phyloP scores from a whole-genome alignment of 805 yeast species.

The Schwanniomyces polymorphus region DNA sequence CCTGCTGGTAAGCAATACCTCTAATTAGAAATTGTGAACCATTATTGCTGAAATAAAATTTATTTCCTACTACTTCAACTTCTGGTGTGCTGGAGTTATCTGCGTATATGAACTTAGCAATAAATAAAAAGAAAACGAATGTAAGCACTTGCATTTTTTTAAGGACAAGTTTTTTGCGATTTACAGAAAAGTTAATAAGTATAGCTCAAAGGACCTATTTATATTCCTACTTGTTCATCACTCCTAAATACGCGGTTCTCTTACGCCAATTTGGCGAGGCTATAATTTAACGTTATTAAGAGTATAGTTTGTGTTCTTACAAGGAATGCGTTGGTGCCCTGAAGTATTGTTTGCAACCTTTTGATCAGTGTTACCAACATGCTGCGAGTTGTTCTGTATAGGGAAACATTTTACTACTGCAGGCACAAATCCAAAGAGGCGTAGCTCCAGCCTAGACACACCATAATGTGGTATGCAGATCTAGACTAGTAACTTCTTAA shows the following conservation, averaged over 20 bases:
- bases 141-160: constrained; percentile 2
- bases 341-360: not conserved
- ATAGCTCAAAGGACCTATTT: not conserved
- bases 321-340: not conserved
- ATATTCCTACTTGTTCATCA: not conserved
- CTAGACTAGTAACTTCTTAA: too few species aligned
- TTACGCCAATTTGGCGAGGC: not conserved
- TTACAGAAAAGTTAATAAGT: not conserved
- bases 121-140: constrained; percentile 4
- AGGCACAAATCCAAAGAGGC: not conserved
- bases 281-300: not conserved
- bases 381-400: not conserved
- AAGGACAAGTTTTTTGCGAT: not conserved
- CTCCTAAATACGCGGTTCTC: not conserved
- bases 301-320: not conserved
- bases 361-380: constrained; percentile 2
- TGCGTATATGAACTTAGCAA: constrained; percentile 1
- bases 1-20: constrained; percentile 47
- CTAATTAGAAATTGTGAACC: constrained; percentile 45
- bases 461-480: too few species aligned
- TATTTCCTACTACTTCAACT: constrained; percentile 43
- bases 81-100: constrained; percentile 20
- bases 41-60: constrained; percentile 40
- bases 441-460: not conserved
- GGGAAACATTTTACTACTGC: not conserved